phyloP scores from a whole-genome alignment of 805 yeast genomes.

The Kregervanrija delftensis region DNA sequence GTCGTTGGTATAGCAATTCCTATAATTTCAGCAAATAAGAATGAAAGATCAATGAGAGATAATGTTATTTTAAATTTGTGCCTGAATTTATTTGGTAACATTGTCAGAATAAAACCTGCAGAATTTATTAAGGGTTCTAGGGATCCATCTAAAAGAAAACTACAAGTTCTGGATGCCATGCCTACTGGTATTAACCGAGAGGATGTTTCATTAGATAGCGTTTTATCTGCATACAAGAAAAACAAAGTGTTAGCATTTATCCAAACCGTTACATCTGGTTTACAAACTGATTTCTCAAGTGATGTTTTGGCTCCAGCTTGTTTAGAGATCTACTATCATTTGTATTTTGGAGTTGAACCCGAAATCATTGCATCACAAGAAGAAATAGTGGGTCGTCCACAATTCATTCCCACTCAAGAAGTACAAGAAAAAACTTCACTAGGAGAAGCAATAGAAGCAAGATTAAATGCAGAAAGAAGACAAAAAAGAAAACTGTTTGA shows the following conservation, averaged over 20 bases:
- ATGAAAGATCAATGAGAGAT: conserved; percentile 63
- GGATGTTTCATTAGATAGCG: conserved; percentile 60
- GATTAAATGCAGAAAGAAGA: conserved; percentile 56
- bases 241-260: conserved; percentile 71
- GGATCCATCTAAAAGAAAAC: conserved; percentile 9
- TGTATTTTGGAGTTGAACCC: conserved; percentile 51
- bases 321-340: conserved; percentile 61
- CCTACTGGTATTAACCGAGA: conserved; percentile 54
- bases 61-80: conserved; percentile 66
- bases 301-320: conserved; percentile 53
- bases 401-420: not conserved
- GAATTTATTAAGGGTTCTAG: conserved; percentile 25
- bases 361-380: conserved; percentile 14
- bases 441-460: conserved; percentile 34
- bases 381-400: not conserved
- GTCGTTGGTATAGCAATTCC: conserved; percentile 63
- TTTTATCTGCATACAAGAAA: conserved; percentile 50
- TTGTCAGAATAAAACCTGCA: conserved; percentile 73
- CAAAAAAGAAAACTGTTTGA: conserved; percentile 30
- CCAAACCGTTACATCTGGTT: conserved; percentile 59
- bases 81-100: conserved; percentile 66
- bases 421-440: conserved; percentile 1
- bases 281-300: conserved; percentile 58
- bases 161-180: conserved; percentile 31
- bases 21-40: conserved; percentile 41